Base-by-base conservation (phyloP, 1,284 basidiomycete species). In the Cutaneotrichosporon daszewskae region DNA sequence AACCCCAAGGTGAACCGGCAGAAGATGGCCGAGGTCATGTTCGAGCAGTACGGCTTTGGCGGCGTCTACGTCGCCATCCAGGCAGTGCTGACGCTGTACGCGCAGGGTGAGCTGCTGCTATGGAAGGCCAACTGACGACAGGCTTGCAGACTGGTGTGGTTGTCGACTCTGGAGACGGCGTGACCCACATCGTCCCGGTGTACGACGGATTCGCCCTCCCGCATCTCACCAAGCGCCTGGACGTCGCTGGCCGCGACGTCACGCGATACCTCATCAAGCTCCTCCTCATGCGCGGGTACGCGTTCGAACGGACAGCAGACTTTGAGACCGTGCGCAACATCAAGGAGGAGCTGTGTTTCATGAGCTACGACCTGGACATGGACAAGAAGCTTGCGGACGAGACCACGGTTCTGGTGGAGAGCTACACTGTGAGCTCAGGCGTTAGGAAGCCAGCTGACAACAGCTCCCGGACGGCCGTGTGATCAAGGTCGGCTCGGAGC, bases 181-280 rank as follows among this genome's bases (percentile, higher is more conserved):
- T 98, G 8, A 98, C 95, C 19, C 95, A 99, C 72, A 90, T 98
- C 60, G 92, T 99, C 5, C 95, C 94, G 11, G 94, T 98, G 4
- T 98, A 94, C 66, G 91, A 97, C 58, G 95, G 94, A 18, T 98
- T 85, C 62, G 84, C 92, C 0, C 80, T 98, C 37, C 94, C 94
- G 1, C 94, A 97, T 70, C 77, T 97, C 38, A 98, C 90, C 3
- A 81, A 85, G 37, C 83, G 94, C 51, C 77, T 99, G 47, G 94
- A 98, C 66, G 95, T 99, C 52, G 94, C 95, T 35, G 95, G 95
- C 24, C 83, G 94, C 55, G 95, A 98, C 70, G 92, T 98, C 40
- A 99, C 95, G 31, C 83, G 91, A 55, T 98, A 98, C 73, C 77
- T 98, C 65, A 98, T 98, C 81, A 98, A 98, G 75, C 80, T 98